Evolutionary conservation across 257 asterid genomes (phyloP), one percentile per base, ranked within the genome.

Genomic region (Forsythia viridissima): DNA sequence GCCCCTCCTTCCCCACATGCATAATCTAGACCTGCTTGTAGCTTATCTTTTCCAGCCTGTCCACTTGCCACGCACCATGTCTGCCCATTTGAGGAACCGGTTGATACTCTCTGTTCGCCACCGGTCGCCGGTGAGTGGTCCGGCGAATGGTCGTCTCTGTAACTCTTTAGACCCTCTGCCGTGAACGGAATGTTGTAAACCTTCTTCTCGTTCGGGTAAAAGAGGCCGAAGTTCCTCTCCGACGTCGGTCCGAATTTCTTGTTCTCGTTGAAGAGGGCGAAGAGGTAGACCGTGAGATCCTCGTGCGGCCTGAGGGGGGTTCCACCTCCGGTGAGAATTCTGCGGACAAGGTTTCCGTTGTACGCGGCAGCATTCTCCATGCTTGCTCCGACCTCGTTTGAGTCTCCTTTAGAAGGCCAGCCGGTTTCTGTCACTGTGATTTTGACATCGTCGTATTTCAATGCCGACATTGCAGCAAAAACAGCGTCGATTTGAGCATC

Each of bases 1-100:
- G 98, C 97, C 3, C 96, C 97, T 0, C 97, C 99, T 38, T 86
- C 93, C 9, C 99, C 98, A 67, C 99, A 95, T 4, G 99, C 99
- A 21, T 78, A 95, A 78, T 95, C 99, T 80, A 95, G 87, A 72
- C 90, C 97, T 61, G 72, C 76, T 87, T 95, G 99, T 87, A 95
- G 90, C 89, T 79, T 85, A 5, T 85, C 91, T 24, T 83, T 88
- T 72, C 84, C 96, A 37, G 75, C 92, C 10, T 86, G 91, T 39
- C 74, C 89, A 61, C 85, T 89, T 8, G 99, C 98, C 18, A 95
- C 98, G 12, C 99, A 95, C 99, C 99, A 95, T 9, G 89, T 90
- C 85, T 88, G 87, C 24, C 98, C 98, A 21, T 11, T 75, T 6
- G 82, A 15, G 4, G 42, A 70, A 12, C 81, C 84, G 76, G 24